phyloP scores from a whole-genome alignment of 2,329 filamentous ascomycete genomes.

The Aspergillus novofumigatus region DNA sequence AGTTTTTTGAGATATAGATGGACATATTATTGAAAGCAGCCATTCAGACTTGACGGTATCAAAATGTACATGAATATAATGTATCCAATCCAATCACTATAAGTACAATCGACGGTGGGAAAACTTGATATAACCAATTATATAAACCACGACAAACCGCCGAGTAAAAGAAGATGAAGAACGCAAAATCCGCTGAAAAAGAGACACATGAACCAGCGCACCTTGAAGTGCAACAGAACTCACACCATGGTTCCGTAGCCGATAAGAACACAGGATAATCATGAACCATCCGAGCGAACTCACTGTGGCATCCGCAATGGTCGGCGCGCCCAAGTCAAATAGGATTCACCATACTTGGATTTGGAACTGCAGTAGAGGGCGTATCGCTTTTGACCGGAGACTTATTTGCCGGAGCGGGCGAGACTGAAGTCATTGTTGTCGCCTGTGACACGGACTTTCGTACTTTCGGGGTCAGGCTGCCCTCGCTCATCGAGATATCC shows the following conservation, averaged over 20 bases:
- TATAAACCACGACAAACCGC: background rate
- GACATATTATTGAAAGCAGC: background rate
- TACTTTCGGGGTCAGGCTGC: slow-evolving; percentile 25
- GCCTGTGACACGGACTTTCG: slow-evolving; percentile 8
- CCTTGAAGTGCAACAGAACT: background rate
- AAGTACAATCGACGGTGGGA: background rate
- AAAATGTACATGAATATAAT: background rate
- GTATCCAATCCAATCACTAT: background rate
- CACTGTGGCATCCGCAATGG: background rate
- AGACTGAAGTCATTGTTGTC: slow-evolving; percentile 5
- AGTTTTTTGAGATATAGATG: background rate
- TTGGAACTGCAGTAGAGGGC: slow-evolving; percentile 22
- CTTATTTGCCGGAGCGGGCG: background rate
- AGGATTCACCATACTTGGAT: slow-evolving; percentile 32
- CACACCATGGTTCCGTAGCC: background rate
- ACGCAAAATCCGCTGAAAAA: no score
- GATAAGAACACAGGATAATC: background rate
- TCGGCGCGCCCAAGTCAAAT: slow-evolving; percentile 18
- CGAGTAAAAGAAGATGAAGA: no score
- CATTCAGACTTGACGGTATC: background rate
- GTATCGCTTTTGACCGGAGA: slow-evolving; percentile 1
- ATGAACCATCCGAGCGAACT: background rate
- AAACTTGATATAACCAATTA: background rate
- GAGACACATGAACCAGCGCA: no score
- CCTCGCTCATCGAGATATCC: slow-evolving; percentile 29